Conservation (phyloP, 495 filamentous ascomycete species). For the Aspergillus cristatus region DNA sequence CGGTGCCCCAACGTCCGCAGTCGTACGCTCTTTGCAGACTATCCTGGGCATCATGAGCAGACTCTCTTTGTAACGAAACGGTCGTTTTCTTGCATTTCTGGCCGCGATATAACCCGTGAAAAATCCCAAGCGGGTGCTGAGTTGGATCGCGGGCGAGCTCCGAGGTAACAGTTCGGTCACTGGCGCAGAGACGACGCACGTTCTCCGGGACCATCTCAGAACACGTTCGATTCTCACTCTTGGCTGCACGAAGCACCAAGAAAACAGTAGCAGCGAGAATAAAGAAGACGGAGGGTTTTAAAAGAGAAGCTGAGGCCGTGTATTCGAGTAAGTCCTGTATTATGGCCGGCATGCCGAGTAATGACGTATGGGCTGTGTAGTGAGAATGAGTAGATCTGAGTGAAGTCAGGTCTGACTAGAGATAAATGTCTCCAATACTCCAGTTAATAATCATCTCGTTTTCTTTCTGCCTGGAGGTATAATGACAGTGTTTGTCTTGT, state of each 20-base stretch:
- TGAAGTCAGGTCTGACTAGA: no score
- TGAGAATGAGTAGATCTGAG: no score
- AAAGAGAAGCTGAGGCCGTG: background rate
- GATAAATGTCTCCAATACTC: no score
- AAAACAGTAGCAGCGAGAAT: constrained; percentile 1
- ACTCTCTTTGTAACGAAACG: no score
- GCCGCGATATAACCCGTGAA: constrained; percentile 41
- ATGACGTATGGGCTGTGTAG: no score
- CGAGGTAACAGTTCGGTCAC: constrained; percentile 44
- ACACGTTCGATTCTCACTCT: constrained; percentile 3
- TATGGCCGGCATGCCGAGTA: no score
- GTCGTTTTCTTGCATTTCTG: constrained; percentile 2
- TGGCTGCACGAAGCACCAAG: constrained; percentile 7
- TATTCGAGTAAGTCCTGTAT: no score
- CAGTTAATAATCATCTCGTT: no score
- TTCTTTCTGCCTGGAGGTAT: no score
- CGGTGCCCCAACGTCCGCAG: constrained; percentile 61
- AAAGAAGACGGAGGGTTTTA: constrained; percentile 3
- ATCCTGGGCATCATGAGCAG: no score
- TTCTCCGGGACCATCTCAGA: constrained; percentile 19
- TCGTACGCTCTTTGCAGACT: constrained; percentile 37
- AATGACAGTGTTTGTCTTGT: no score
- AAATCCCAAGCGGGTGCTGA: constrained; percentile 42
- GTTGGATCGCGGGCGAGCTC: constrained; percentile 45
- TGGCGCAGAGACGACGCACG: constrained; percentile 43